phyloP scores from a whole-genome alignment of 2,329 filamentous ascomycete species.

The Zasmidium cellare region DNA sequence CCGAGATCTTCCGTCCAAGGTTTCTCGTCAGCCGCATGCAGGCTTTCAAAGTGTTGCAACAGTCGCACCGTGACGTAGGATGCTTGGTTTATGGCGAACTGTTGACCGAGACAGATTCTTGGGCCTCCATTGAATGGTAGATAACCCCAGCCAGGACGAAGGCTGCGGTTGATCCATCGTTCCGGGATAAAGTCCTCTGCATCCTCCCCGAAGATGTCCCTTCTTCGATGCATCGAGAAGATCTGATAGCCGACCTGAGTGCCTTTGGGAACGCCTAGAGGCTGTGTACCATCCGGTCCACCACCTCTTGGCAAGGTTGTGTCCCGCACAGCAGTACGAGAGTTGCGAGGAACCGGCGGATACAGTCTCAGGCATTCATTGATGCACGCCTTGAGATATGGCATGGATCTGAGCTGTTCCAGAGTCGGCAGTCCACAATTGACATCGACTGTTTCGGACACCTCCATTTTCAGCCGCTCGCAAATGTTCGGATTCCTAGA shows the following conservation, averaged over 20 bases:
- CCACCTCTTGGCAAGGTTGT: slow-evolving; percentile 69
- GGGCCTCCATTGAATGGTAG: slow-evolving; percentile 39
- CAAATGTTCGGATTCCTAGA: slow-evolving; percentile 22
- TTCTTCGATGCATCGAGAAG: slow-evolving; percentile 23
- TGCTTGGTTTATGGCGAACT: slow-evolving; percentile 49
- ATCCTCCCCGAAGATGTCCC: slow-evolving; percentile 10
- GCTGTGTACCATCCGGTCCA: slow-evolving; percentile 51
- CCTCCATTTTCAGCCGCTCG: slow-evolving; percentile 24
- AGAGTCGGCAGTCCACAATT: slow-evolving; percentile 45
- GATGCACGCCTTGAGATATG: slow-evolving; percentile 56
- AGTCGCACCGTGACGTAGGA: slow-evolving; percentile 45
- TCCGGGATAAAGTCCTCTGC: slow-evolving; percentile 13
- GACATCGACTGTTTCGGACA: slow-evolving; percentile 14
- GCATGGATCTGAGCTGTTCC: slow-evolving; percentile 25
- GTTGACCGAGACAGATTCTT: slow-evolving; percentile 46
- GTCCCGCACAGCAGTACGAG: slow-evolving; percentile 68
- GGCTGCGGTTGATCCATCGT: slow-evolving; percentile 7
- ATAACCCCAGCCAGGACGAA: slow-evolving; percentile 22
- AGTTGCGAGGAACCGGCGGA: slow-evolving; percentile 74
- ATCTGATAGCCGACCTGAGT: slow-evolving; percentile 26
- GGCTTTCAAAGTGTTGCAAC: slow-evolving; percentile 39
- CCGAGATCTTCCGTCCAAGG: background rate
- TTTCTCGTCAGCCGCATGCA: slow-evolving; percentile 2
- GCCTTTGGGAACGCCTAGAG: slow-evolving; percentile 47
- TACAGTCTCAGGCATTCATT: slow-evolving; percentile 69